Conservation (phyloP, 768 basidiomycete genomes). For the Rhodotorula graminis region DNA sequence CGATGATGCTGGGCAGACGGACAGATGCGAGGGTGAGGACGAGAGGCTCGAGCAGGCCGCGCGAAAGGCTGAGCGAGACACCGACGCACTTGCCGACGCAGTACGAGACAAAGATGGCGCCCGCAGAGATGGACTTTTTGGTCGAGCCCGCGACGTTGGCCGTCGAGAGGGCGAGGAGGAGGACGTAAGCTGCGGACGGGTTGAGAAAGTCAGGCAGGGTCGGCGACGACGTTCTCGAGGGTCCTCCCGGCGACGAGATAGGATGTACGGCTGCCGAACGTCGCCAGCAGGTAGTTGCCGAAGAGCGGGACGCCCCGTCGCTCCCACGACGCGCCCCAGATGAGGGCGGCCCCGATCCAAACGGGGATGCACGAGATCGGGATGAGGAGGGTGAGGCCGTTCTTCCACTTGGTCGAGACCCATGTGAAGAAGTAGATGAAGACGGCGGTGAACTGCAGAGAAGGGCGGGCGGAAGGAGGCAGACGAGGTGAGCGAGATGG, state of each 20-base stretch:
- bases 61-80: too few relatives aligned
- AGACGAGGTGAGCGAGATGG: too few relatives aligned
- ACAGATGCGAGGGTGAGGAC: neutral
- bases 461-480: neutral
- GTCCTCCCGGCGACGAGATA: too few relatives aligned
- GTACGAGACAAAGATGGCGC: slow-evolving; percentile 47
- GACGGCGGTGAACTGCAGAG: slow-evolving; percentile 43
- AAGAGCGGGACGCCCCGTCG: slow-evolving; percentile 40
- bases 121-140: slow-evolving; percentile 46
- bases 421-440: slow-evolving; percentile 46
- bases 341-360: slow-evolving; percentile 44
- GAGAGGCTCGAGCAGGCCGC: neutral
- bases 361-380: slow-evolving; percentile 46
- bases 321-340: slow-evolving; percentile 46
- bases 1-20: neutral
- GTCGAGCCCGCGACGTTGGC: slow-evolving; percentile 47
- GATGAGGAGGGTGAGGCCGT: slow-evolving; percentile 45
- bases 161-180: slow-evolving; percentile 43
- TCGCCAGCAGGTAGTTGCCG: slow-evolving; percentile 43
- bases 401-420: slow-evolving; percentile 42
- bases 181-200: slow-evolving; percentile 43
- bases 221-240: too few relatives aligned
- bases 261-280: slow-evolving; percentile 46
- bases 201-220: neutral
- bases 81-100: slow-evolving; percentile 41